These are phyloP conservation scores for Nymphaea thermarum DNA, from an alignment of 164 flowering plant genomes.

Conservation along the genomic window DNA sequence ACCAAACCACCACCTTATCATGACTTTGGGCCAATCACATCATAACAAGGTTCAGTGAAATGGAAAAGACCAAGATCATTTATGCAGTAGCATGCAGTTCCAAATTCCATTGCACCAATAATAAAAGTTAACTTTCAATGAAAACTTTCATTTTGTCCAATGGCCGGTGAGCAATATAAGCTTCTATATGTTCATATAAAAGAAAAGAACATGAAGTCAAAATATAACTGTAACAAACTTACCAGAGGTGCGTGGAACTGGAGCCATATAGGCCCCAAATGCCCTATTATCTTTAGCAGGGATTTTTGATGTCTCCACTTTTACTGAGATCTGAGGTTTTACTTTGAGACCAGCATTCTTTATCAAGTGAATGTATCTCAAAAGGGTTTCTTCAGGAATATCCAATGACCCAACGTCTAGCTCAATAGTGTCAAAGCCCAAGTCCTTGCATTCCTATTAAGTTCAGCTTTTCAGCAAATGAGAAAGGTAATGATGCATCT, in stretches of 20 bases:
- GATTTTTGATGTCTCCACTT: slow-evolving; percentile 63
- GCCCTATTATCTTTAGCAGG: slow-evolving; percentile 55
- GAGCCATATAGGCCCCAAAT: slow-evolving; percentile 64
- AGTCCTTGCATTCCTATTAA: slow-evolving; percentile 65
- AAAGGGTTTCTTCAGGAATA: slow-evolving; percentile 74
- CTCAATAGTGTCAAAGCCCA: slow-evolving; percentile 92
- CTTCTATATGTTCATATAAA: no score
- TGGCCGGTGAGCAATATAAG: no score
- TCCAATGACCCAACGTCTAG: slow-evolving; percentile 61
- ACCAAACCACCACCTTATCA: no score
- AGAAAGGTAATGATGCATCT: no score
- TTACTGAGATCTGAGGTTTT: slow-evolving; percentile 71
- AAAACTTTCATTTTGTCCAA: no score
- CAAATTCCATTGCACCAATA: no score
- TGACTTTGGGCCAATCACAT: no score
- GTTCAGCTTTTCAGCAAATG: background rate
- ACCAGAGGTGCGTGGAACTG: slow-evolving; percentile 56
- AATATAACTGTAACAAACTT: slow-evolving; percentile 2
- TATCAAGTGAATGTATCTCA: slow-evolving; percentile 70
- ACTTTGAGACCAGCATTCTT: slow-evolving; percentile 73
- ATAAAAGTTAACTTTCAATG: no score
- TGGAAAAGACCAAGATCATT: no score
- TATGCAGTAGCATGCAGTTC: no score
- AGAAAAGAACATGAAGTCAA: no score
- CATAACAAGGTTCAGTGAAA: no score